Evolutionary conservation across 495 filamentous ascomycete genomes (phyloP), one percentile per base, ranked within the genome.

Genomic region (Annulohypoxylon moriforme): DNA sequence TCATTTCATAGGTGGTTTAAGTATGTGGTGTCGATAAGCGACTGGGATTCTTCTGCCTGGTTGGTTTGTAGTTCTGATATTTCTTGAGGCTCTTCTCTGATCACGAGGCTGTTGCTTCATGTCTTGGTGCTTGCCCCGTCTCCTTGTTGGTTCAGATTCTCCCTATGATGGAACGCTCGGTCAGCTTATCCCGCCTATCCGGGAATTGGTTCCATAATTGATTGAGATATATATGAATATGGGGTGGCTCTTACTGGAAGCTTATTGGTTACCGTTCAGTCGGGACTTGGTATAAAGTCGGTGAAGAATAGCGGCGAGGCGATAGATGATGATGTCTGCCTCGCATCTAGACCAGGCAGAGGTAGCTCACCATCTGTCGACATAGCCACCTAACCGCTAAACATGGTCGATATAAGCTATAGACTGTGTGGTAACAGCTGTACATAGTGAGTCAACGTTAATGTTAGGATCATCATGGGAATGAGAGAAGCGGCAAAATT

Each of bases 181-280:
- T 27, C 18, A 38, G 33, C 33, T 62, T 49, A 44, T 44, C 16
- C 5, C 56, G 31, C 57, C 34, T 22, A 25, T 49, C 56, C 40
- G 11, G 27, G 59, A 40, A 33, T 42, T 50, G 44, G 8, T 14
- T 63, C 20, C 49, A n/a, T 0, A 56, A 6, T 31, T 34, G 44
- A 16, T 44, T 55, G 33, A 61, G 14, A n/a, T n/a, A n/a, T n/a
- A n/a, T n/a, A n/a, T n/a, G n/a, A 40, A 9, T 46, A 55, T 60
- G 62, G 62, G 1, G 29, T 63, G 25, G 16, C 4, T 40, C 14
- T 24, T 57, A 7, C 8, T 27, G 34, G 27, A 29, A 16, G 3
- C n/a, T 50, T 42, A 61, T 68, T 72, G 70, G 70, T 22, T 69
- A 61, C 70, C 70, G 33, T 1, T 16, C 11, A 3, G 46, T 33